Evolutionary conservation across 331 rosid species (phyloP).

Genomic region (Quercus phellos): DNA sequence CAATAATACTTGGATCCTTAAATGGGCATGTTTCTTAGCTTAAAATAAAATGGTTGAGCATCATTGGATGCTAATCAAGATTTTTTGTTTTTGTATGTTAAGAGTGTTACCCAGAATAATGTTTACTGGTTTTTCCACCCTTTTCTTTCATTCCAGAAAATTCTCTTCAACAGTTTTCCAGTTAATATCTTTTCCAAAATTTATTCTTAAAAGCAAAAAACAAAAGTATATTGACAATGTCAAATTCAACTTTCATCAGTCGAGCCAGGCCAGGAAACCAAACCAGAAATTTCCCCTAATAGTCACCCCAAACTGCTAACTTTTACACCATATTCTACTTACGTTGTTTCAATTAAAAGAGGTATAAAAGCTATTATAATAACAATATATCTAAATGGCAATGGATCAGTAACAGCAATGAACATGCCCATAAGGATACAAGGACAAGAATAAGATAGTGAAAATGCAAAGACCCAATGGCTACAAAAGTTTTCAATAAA

Average conservation of each 20-base stretch:
- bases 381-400: too few relatives aligned
- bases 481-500: too few relatives aligned
- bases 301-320: not conserved
- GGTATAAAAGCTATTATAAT: too few relatives aligned
- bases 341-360: too few relatives aligned
- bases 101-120: not conserved
- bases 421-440: not conserved
- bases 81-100: not conserved
- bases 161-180: not conserved
- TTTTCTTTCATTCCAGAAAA: not conserved
- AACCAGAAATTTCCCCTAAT: not conserved
- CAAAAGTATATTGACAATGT: not conserved
- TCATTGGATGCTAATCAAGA: not conserved
- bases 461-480: not conserved
- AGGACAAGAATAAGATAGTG: not conserved
- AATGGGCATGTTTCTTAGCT: not conserved
- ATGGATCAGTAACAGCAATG: not conserved
- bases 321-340: too few relatives aligned
- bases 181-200: not conserved
- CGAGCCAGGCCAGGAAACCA: too few relatives aligned
- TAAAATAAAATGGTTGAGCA: not conserved
- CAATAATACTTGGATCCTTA: not conserved
- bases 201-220: too few relatives aligned
- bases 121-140: not conserved
- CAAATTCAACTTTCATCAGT: too few relatives aligned